Base-by-base conservation (phyloP, 2,329 filamentous ascomycete genomes). In the Hypoxylon rubiginosum region DNA sequence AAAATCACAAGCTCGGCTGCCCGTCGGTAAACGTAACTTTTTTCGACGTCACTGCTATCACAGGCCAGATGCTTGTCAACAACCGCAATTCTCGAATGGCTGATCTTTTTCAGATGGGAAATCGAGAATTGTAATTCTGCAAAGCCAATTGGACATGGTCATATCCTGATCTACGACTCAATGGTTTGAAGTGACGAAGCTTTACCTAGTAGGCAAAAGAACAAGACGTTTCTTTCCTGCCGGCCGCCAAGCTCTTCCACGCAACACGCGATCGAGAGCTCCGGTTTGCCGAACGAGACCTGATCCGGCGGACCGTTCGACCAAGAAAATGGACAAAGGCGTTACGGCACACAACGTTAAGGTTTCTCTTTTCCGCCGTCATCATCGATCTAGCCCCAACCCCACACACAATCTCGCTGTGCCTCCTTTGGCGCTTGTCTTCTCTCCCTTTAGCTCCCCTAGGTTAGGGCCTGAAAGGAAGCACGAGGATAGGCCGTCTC, bases 1-100 rank as follows among this genome's bases (percentile, higher is more conserved):
- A 85, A 82, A 82, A 83, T 86, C 84, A 86, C 84, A 86, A 86
- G 84, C 84, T 86, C 83, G 83, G 83, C 80, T 82, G 76, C 72
- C 75, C 66, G 77, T 85, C 84, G 83, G 83, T 77, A 83, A 83
- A 77, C 71, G 66, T 36, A 68, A 36, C 57, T 58, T n/a, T 58
- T 65, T 62, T 61, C 69, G 74, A 77, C 76, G 75, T 79, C 76
- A 78, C 75, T 43, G 43, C 39, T 71, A 76, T 76, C 75, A 77
- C 73, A 76, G 75, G 56, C 65, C 58, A 36, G 28, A 62, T 21
- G 11, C 45, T 43, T 55, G 62, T 52, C 54, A 45, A 51, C 39
- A 43, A 43, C n/a, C 17, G 19, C 19, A 54, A 54, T 61, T n/a
- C n/a, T 50, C 19, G 49, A 17, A 19, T 19, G 34, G 19, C 19